Evolutionary conservation across 768 basidiomycete species (phyloP), one percentile per base, ranked within the genome.

Genomic region (Trichaptum fuscoviolaceum): DNA sequence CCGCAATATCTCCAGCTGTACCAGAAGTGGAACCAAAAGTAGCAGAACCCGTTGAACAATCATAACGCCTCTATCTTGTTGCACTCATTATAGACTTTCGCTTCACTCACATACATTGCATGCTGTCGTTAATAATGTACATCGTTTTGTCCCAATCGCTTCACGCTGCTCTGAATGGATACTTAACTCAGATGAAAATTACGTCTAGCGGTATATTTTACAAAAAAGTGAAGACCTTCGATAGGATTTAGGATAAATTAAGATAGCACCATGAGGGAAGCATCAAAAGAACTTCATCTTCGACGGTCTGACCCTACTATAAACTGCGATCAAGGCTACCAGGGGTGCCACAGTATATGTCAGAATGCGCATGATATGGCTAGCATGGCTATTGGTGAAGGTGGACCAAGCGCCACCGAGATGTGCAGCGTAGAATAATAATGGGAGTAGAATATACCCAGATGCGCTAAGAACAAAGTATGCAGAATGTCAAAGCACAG

Each of bases 341-440:
- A 81, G 17, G n/a, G 88, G 89, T 10, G 84, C 83, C n/a, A 87
- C 63, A 0, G 80, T 80, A 70, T 81, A 91, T 6, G 82, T 82
- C 1, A 86, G 23, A n/a, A 85, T 69, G 20, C 83, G 81, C 27
- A 85, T 72, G 27, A 77, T 64, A 64, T 73, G 72, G 12, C 75
- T 65, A 64, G 74, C 82, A 68, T 84, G 73, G 7, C 64, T 73
- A 3, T 69, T 70, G 20, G 80, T 79, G 90, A 89, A 94, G 58
- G 70, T 66, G 2, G 91, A 92, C 83, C 86, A 87, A 2, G 77
- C 84, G 1, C 93, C 93, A 12, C 87, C 92, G 1, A 95, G 80
- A 71, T 91, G 77, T 2, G 84, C 82, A 0, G 90, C 90, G 57
- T 85, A 73, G 36, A 94, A 71, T 35, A 91, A 73, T 6, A 85